phyloP scores from a whole-genome alignment of 805 yeast genomes.

The Yarrowia alimentaria region DNA sequence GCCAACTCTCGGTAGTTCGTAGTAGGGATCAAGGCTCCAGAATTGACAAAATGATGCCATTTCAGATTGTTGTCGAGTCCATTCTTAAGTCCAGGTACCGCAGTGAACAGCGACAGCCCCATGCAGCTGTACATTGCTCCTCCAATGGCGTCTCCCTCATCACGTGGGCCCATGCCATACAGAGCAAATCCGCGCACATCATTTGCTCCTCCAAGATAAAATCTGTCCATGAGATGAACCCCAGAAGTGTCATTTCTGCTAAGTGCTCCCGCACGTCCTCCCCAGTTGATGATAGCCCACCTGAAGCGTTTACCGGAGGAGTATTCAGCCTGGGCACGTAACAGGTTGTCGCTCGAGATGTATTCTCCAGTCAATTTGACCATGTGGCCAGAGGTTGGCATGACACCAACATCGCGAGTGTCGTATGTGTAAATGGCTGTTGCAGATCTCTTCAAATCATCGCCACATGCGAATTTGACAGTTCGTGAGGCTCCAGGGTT shows the following conservation, averaged over 20 bases:
- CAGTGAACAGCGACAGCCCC: conserved; percentile 58
- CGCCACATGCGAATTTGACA: conserved; percentile 59
- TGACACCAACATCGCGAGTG: conserved; percentile 44
- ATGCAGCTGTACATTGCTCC: conserved; percentile 60
- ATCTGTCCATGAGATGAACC: conserved; percentile 71
- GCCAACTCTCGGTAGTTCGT: conserved; percentile 13
- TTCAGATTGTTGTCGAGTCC: conserved; percentile 51
- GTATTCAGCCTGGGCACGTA: conserved; percentile 39
- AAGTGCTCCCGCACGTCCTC: conserved; percentile 29
- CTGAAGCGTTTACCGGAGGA: conserved; percentile 35
- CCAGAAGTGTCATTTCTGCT: too few relatives aligned
- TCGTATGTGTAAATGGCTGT: conserved; percentile 47
- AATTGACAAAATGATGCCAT: conserved; percentile 61
- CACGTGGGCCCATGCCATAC: conserved; percentile 66
- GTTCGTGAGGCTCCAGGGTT: conserved; percentile 49
- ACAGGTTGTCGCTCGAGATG: conserved; percentile 33
- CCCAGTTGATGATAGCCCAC: conserved; percentile 32
- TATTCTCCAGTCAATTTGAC: conserved; percentile 40
- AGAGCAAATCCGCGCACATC: conserved; percentile 68
- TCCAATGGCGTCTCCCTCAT: conserved; percentile 57
- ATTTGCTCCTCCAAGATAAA: conserved; percentile 77
- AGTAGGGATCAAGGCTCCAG: conserved; percentile 54
- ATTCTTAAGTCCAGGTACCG: conserved; percentile 51
- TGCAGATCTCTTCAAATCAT: conserved; percentile 57
- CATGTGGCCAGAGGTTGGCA: conserved; percentile 50